These are phyloP conservation scores for Globisporangium cystogenes DNA, from an alignment of 352 stramenopile genomes.

Conservation along the genomic window DNA sequence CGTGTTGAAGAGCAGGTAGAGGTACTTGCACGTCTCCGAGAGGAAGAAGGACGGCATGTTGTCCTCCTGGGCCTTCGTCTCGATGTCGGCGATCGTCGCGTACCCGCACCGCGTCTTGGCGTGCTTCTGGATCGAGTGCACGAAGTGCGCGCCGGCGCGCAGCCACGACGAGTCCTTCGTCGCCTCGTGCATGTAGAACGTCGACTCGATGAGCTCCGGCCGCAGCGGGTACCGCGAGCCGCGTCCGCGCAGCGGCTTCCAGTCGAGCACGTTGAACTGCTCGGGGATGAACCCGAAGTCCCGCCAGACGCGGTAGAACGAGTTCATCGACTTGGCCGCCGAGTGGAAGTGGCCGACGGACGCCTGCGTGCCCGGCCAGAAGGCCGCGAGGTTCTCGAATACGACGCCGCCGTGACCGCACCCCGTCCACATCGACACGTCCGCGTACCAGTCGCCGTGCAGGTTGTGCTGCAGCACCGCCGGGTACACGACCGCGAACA, in stretches of 20 bases:
- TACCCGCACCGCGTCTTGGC: slow-evolving; percentile 93
- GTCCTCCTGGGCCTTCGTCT: slow-evolving; percentile 88
- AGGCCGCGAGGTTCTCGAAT: slow-evolving; percentile 91
- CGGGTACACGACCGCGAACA: slow-evolving; percentile 81
- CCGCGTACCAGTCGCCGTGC: slow-evolving; percentile 81
- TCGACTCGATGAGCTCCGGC: slow-evolving; percentile 97
- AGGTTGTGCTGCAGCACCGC: slow-evolving; percentile 63
- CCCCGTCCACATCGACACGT: slow-evolving; percentile 82
- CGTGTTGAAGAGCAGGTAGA: slow-evolving; percentile 95
- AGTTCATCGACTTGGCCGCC: slow-evolving; percentile 88
- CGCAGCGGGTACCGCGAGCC: slow-evolving; percentile 90
- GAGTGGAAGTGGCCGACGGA: slow-evolving; percentile 87
- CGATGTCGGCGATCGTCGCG: slow-evolving; percentile 83
- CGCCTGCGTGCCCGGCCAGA: slow-evolving; percentile 96
- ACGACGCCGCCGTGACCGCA: slow-evolving; percentile 43
- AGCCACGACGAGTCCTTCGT: slow-evolving; percentile 84
- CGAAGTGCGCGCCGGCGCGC: slow-evolving; percentile 61
- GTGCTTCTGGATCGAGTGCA: slow-evolving; percentile 89
- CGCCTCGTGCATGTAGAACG: slow-evolving; percentile 93
- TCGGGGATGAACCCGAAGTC: slow-evolving; percentile 96
- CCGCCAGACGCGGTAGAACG: slow-evolving; percentile 94
- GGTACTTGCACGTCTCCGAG: slow-evolving; percentile 99
- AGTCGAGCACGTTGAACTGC: slow-evolving; percentile 90
- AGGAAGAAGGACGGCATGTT: slow-evolving; percentile 99
- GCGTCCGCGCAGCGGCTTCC: slow-evolving; percentile 55